Conservation (phyloP, 345 rosid genomes). For the Eucalyptus polyanthemos region DNA sequence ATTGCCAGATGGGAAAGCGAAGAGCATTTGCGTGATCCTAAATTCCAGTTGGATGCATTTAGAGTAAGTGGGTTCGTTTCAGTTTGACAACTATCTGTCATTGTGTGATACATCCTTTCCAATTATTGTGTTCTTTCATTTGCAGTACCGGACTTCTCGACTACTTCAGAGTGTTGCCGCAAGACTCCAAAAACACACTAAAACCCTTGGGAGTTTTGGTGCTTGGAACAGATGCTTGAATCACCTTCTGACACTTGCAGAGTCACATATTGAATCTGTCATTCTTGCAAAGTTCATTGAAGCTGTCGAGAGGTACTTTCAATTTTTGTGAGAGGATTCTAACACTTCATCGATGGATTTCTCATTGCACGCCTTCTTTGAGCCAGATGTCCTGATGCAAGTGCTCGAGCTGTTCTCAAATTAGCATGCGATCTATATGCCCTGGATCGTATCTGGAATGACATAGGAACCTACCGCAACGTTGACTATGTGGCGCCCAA, state of each 20-base stretch:
- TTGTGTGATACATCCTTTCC: background rate
- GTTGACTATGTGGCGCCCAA: slow-evolving; percentile 97
- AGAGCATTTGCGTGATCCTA: slow-evolving; percentile 89
- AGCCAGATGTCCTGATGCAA: slow-evolving; percentile 66
- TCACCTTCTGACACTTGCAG: slow-evolving; percentile 95
- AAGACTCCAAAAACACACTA: slow-evolving; percentile 69
- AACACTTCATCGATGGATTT: background rate
- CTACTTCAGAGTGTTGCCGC: slow-evolving; percentile 81
- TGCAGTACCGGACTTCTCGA: slow-evolving; percentile 93
- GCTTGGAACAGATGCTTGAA: slow-evolving; percentile 99
- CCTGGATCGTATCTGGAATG: slow-evolving; percentile 86
- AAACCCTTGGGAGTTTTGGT: slow-evolving; percentile 82
- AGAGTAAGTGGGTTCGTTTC: slow-evolving; percentile 36
- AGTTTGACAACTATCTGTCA: background rate
- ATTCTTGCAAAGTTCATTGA: slow-evolving; percentile 84
- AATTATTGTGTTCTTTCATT: background rate
- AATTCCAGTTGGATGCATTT: slow-evolving; percentile 94
- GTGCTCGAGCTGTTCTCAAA: slow-evolving; percentile 63
- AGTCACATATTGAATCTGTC: slow-evolving; percentile 93
- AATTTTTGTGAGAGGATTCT: background rate
- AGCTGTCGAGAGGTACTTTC: slow-evolving; percentile 58
- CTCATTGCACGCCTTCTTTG: background rate
- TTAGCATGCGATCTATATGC: slow-evolving; percentile 96
- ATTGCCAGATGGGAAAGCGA: slow-evolving; percentile 90
- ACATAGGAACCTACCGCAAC: slow-evolving; percentile 87